These are phyloP conservation scores for Aspergillus ibericus DNA, from an alignment of 2,329 filamentous ascomycete species.

Conservation along the genomic window DNA sequence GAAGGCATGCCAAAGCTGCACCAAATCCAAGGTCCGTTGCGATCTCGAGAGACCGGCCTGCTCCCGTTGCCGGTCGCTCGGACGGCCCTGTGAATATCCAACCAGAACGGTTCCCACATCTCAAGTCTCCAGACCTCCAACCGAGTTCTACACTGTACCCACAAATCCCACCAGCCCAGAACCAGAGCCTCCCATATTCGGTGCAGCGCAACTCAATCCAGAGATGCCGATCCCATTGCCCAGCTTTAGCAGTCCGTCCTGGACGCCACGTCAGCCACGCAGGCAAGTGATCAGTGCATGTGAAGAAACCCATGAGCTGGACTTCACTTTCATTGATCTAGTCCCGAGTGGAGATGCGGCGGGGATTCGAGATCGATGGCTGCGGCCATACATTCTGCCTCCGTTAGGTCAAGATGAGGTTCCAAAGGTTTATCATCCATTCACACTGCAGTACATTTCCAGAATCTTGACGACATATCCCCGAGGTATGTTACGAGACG, in stretches of 20 bases:
- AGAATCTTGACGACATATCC: conserved; percentile 29
- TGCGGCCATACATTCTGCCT: conserved; percentile 24
- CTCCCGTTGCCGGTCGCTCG: conserved; percentile 17
- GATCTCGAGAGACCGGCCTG: conserved; percentile 19
- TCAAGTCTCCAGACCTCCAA: neutral
- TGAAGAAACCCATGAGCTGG: neutral
- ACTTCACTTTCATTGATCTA: neutral
- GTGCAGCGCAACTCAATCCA: too few species aligned
- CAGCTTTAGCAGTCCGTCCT: neutral
- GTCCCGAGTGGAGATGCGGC: neutral
- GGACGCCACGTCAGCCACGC: neutral
- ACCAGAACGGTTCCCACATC: neutral
- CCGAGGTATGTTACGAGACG: conserved; percentile 17
- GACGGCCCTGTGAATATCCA: conserved; percentile 19
- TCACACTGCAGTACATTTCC: conserved; percentile 26
- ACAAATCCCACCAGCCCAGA: neutral
- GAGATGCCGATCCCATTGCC: neutral
- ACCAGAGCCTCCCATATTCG: neutral
- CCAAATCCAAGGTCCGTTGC: conserved; percentile 22
- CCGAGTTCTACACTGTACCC: neutral
- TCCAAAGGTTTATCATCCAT: conserved; percentile 23
- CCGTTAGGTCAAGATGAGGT: conserved; percentile 17
- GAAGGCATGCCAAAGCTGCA: conserved; percentile 21
- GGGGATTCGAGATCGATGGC: conserved; percentile 29
- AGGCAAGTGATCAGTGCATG: neutral